These are phyloP conservation scores for Barnettozyma sp. DNA, from an alignment of 805 yeast species.

Conservation along the genomic window DNA sequence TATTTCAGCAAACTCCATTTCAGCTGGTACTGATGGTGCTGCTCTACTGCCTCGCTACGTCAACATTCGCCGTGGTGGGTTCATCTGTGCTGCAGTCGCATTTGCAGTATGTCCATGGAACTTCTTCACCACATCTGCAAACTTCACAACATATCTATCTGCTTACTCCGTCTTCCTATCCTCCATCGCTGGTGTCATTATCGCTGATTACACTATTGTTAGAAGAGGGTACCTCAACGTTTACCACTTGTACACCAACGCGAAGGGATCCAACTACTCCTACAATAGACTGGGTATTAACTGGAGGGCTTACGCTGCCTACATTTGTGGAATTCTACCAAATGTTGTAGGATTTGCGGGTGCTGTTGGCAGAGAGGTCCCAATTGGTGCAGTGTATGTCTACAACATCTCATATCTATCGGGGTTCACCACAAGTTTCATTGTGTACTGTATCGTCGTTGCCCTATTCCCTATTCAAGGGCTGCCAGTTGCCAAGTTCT, in stretches of 20 bases:
- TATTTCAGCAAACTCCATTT: conserved; percentile 62
- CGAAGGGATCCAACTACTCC: conserved; percentile 41
- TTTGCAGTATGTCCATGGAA: conserved; percentile 81
- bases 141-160: conserved; percentile 70
- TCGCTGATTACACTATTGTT: conserved; percentile 61
- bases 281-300: conserved; percentile 60
- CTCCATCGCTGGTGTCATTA: conserved; percentile 73
- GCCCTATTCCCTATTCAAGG: conserved; percentile 48
- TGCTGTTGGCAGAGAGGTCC: conserved; percentile 71
- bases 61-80: conserved; percentile 76
- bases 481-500: conserved; percentile 32
- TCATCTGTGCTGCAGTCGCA: conserved; percentile 65
- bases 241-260: conserved; percentile 54
- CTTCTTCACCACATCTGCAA: conserved; percentile 58
- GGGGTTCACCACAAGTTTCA: conserved; percentile 58
- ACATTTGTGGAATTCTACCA: conserved; percentile 72
- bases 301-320: conserved; percentile 82
- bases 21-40: conserved; percentile 69
- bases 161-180: conserved; percentile 81
- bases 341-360: conserved; percentile 86
- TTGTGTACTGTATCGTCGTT: conserved; percentile 47
- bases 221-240: conserved; percentile 65
- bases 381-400: conserved; percentile 68
- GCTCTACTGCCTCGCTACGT: conserved; percentile 57
- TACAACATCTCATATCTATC: conserved; percentile 71